These are phyloP conservation scores for Sclerotinia borealis DNA, from an alignment of 2,329 filamentous ascomycete genomes.

Conservation along the genomic window DNA sequence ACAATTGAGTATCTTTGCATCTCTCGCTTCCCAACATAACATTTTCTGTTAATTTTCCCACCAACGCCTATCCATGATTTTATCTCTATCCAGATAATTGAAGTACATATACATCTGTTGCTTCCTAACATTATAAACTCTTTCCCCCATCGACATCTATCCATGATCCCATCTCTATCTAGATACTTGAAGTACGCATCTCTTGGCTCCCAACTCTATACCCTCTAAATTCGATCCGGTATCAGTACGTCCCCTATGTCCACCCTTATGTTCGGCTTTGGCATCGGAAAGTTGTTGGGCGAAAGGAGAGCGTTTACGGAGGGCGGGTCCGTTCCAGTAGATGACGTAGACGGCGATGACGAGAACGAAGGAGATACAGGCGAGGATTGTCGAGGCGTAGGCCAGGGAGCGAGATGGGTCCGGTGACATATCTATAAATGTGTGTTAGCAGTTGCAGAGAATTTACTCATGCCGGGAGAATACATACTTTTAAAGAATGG, in stretches of 20 bases:
- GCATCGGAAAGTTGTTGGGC: slow-evolving; percentile 52
- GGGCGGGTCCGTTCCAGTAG: slow-evolving; percentile 56
- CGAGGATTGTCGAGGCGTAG: slow-evolving; percentile 57
- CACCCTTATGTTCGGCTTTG: too few relatives aligned
- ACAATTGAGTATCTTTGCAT: too few relatives aligned
- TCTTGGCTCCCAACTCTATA: slow-evolving; percentile 82
- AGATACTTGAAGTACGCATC: slow-evolving; percentile 87
- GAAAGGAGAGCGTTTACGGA: slow-evolving; percentile 57
- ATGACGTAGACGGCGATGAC: slow-evolving; percentile 60
- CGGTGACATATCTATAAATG: slow-evolving; percentile 39
- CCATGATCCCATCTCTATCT: slow-evolving; percentile 73
- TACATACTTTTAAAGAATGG: slow-evolving; percentile 51
- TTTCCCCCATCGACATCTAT: too few relatives aligned
- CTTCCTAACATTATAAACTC: too few relatives aligned
- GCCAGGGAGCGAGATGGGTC: slow-evolving; percentile 44
- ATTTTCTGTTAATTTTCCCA: too few relatives aligned
- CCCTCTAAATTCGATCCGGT: slow-evolving; percentile 74
- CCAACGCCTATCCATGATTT: too few relatives aligned
- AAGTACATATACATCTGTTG: too few relatives aligned
- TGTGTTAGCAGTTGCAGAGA: background rate
- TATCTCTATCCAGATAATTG: too few relatives aligned
- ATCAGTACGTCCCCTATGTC: too few relatives aligned
- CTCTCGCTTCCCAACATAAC: too few relatives aligned
- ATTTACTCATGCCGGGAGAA: background rate
- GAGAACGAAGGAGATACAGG: slow-evolving; percentile 54